phyloP scores from a whole-genome alignment of 345 rosid species.

The Ceriops tagal region DNA sequence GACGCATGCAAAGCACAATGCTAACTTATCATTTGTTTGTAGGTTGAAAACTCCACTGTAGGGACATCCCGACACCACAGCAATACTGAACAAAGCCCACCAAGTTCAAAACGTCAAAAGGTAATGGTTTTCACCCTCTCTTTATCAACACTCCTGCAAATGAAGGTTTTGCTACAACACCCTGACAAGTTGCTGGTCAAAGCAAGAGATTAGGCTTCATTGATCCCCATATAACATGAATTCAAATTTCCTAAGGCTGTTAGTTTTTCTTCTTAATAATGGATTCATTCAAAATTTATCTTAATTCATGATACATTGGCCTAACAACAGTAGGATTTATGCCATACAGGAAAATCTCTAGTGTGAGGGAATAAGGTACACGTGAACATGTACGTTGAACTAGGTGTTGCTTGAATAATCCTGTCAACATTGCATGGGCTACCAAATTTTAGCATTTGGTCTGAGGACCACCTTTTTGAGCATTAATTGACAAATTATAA shows the following conservation, averaged over 20 bases:
- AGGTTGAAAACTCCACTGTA: slow-evolving; percentile 42
- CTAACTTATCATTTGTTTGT: slow-evolving; percentile 18
- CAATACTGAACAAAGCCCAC: slow-evolving; percentile 37
- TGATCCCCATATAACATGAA: no score
- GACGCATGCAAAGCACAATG: background rate
- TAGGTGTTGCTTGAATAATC: background rate
- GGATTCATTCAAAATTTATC: no score
- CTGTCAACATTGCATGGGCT: background rate
- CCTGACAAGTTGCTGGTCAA: background rate
- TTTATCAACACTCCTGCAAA: background rate
- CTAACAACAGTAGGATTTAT: background rate
- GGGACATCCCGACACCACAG: slow-evolving; percentile 29
- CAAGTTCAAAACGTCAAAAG: slow-evolving; percentile 61
- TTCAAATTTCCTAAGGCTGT: no score
- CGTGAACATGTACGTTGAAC: no score
- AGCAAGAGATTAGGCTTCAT: background rate
- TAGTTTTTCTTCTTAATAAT: no score
- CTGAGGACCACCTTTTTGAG: background rate
- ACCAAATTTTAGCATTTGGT: background rate
- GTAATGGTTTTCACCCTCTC: slow-evolving; percentile 19
- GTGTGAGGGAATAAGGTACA: background rate
- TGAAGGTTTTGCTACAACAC: background rate
- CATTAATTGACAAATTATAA: background rate
- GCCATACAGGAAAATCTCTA: background rate
- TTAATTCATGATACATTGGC: background rate